Evolutionary conservation across 1,284 basidiomycete species (phyloP).

Genomic region (Veloporphyrellus conicus): DNA sequence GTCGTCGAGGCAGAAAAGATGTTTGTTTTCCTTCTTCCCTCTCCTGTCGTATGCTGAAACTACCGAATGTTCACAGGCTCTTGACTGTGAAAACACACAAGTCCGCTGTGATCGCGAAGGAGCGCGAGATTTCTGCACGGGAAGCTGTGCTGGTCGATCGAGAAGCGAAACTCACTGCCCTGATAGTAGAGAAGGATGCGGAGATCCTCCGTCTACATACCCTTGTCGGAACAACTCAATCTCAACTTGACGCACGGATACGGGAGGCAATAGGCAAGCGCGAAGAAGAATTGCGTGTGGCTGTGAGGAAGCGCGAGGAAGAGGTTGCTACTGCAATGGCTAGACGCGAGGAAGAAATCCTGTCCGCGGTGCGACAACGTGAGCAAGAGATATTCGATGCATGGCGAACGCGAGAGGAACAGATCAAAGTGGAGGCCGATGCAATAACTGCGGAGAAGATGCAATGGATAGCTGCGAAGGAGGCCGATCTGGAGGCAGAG

Average conservation of each 20-base stretch:
- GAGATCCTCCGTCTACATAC: slow-evolving; percentile 53
- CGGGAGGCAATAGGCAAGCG: slow-evolving; percentile 58
- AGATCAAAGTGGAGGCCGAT: slow-evolving; percentile 49
- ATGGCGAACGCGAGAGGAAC: slow-evolving; percentile 55
- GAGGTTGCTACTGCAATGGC: slow-evolving; percentile 64
- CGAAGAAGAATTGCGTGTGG: slow-evolving; percentile 63
- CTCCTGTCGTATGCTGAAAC: not conserved
- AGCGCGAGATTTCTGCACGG: slow-evolving; percentile 63
- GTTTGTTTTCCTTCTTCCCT: slow-evolving; percentile 40
- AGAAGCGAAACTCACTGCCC: slow-evolving; percentile 46
- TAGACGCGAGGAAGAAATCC: slow-evolving; percentile 67
- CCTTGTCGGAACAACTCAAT: slow-evolving; percentile 37
- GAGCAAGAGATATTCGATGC: slow-evolving; percentile 68
- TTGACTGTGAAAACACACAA: slow-evolving; percentile 61
- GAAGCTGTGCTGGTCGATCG: slow-evolving; percentile 54
- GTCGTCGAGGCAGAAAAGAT: slow-evolving; percentile 75
- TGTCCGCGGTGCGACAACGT: slow-evolving; percentile 60
- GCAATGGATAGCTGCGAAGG: slow-evolving; percentile 48
- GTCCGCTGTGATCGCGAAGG: slow-evolving; percentile 45
- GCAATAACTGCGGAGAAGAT: slow-evolving; percentile 49
- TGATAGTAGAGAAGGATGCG: slow-evolving; percentile 54
- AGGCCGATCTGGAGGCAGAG: slow-evolving; percentile 52
- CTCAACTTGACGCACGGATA: slow-evolving; percentile 48
- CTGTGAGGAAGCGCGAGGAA: slow-evolving; percentile 62
- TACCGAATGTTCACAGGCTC: slow-evolving; percentile 41